A percentile compares a stretch with the other conserved stretches of the same genome.
These are phyloP conservation scores for Daldinia grandis DNA, from an alignment of 495 filamentous ascomycete species.

Conservation along the genomic window DNA sequence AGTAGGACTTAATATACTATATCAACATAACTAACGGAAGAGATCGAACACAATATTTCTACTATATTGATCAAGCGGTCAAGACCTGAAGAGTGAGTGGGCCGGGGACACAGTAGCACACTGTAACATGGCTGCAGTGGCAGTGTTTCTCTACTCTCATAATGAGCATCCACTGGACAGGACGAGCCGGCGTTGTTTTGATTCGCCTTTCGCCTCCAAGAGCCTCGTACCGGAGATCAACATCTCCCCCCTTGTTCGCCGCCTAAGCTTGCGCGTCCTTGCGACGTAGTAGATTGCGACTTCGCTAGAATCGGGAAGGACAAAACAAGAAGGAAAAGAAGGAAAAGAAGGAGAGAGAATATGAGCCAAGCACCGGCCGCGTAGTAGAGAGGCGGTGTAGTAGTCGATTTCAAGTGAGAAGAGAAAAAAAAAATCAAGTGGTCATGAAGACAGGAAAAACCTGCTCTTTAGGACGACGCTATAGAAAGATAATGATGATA, in stretches of 20 bases:
- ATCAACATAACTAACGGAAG: neutral
- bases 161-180: conserved; percentile 4
- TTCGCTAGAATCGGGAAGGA: conserved; percentile 4
- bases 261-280: conserved; percentile 35
- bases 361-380: neutral
- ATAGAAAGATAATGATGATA: conserved; percentile 7
- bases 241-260: conserved; percentile 4
- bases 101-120: neutral
- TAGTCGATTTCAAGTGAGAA: conserved; percentile 10
- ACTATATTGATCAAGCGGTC: conserved; percentile 13
- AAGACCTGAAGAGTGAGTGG: neutral
- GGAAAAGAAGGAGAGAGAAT: conserved; percentile 3
- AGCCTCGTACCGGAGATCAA: conserved; percentile 20
- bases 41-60: neutral
- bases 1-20: too few relatives aligned
- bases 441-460: conserved; percentile 26
- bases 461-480: conserved; percentile 8
- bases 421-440: conserved; percentile 5
- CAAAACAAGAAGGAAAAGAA: conserved; percentile 6
- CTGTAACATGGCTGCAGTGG: conserved; percentile 30
- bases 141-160: conserved; percentile 18
- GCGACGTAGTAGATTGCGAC: conserved; percentile 30
- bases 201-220: conserved; percentile 22
- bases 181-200: conserved; percentile 4
- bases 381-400: conserved; percentile 38